Base-by-base conservation (phyloP, 345 rosid species). In the Arabis hirsuta region DNA sequence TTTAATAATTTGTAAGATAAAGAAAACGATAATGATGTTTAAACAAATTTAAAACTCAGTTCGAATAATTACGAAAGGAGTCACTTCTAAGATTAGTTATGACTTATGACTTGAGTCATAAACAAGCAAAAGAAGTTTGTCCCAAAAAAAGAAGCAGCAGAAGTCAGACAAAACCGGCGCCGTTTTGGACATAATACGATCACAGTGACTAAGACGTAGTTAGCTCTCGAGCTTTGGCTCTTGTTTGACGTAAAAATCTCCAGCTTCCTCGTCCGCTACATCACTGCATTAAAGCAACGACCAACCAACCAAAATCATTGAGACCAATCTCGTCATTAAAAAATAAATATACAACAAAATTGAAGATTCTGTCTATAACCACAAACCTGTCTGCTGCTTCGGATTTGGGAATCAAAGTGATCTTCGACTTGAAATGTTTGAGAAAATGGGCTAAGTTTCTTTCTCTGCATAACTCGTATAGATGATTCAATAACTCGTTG, bases 371-470 rank as follows among this genome's bases (percentile, higher is more conserved):
- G 32, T 47, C 22, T 46, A 39, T 42, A 32, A n/a, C 24, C 24
- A 7, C 3, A 1, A 74, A 91, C 98, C 98, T 94, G 92, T 91
- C 98, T 4, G 41, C 10, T 9, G 96, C 93, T 84, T 94, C 97
- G 0, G 91, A 81, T 75, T 88, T 89, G 80, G 96, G 77, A 73
- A 94, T 82, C 78, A 94, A 66, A 1, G 81, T 81, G 63, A 91
- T 64, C 26, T 80, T 82, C 2, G 89, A 82, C 11, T 67, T 77
- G 38, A 91, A 85, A 38, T 80, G 72, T 55, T 82, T 73, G 3
- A 72, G 80, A 77, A 94, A 87, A 67, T 52, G 65, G 9, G 62
- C 54, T 3, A 81, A 65, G 20, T 76, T 78, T 22, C 77, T 78
- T 66, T 80, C 81, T 76, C 41, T 65, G 74, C 90, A 80, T 55